Percentiles rank a stretch among this genome's conserved stretches.
These are phyloP conservation scores for Ophiostoma ulmi DNA, from an alignment of 2,329 filamentous ascomycete genomes.

Conservation along the genomic window DNA sequence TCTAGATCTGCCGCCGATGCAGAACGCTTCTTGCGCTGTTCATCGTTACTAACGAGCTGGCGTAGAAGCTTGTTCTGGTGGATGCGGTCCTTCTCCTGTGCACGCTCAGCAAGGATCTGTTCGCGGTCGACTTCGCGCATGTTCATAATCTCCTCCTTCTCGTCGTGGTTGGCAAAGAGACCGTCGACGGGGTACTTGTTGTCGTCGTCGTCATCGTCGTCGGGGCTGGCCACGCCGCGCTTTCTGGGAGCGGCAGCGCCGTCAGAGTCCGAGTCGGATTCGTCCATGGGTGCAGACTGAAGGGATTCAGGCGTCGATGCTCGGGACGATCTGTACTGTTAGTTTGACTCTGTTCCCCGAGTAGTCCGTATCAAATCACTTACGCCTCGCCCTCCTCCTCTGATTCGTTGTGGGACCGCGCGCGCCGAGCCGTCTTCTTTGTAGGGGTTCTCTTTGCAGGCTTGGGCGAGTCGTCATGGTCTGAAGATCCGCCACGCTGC, in stretches of 20 bases:
- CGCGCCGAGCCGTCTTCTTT: conserved; percentile 49
- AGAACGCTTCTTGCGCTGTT: conserved; percentile 70
- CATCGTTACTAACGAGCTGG: conserved; percentile 64
- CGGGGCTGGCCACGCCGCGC: conserved; percentile 12
- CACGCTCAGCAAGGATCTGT: conserved; percentile 80
- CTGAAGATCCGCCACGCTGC: conserved; percentile 41
- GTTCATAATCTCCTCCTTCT: conserved; percentile 73
- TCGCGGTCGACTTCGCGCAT: conserved; percentile 91
- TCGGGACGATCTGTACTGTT: conserved; percentile 57
- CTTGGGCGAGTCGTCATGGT: conserved; percentile 33
- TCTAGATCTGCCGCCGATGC: conserved; percentile 73
- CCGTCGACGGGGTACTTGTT: conserved; percentile 82
- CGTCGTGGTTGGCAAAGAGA: conserved; percentile 67
- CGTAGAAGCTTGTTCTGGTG: conserved; percentile 78
- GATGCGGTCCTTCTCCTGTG: conserved; percentile 73
- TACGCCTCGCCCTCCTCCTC: conserved; percentile 80
- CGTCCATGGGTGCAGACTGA: conserved; percentile 82
- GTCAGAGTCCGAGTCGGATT: conserved; percentile 75
- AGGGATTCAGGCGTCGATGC: conserved; percentile 68
- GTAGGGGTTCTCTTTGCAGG: conserved; percentile 35
- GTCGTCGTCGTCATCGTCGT: conserved; percentile 49
- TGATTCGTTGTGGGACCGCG: conserved; percentile 50
- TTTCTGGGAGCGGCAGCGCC: conserved; percentile 41
- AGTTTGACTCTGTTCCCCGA: background rate
- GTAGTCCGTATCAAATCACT: conserved; percentile 35